A percentile compares a stretch with the other conserved stretches of the same genome.
phyloP scores from a whole-genome alignment of 208 protist species.

The Leptomonas seymouri region DNA sequence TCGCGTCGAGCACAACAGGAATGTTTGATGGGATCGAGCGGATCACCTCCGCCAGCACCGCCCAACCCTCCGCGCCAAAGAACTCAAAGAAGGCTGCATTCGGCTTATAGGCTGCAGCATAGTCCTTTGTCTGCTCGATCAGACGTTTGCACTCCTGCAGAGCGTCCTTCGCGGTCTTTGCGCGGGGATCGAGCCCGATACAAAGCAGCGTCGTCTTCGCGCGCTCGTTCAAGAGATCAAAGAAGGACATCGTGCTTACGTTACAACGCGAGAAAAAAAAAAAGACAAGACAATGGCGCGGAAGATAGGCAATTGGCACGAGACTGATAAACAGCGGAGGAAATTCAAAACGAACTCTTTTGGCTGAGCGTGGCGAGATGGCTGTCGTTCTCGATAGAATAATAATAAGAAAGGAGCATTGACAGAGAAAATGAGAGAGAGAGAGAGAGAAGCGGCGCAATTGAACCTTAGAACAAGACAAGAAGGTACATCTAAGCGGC shows the following conservation, averaged over 20 bases:
- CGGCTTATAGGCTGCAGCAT: constrained; percentile 88
- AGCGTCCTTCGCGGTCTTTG: constrained; percentile 61
- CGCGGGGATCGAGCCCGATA: constrained; percentile 85
- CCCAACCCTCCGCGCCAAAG: constrained; percentile 78
- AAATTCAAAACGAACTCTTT: too few species aligned
- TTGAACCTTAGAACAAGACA: too few species aligned
- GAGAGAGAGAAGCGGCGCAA: too few species aligned
- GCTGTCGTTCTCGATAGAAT: too few species aligned
- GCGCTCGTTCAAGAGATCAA: constrained; percentile 84
- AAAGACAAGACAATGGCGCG: not conserved
- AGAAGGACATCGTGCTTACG: constrained; percentile 59
- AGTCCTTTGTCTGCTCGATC: constrained; percentile 80
- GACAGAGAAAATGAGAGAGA: too few species aligned
- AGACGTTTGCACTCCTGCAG: constrained; percentile 73
- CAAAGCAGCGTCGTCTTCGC: constrained; percentile 83
- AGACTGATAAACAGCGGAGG: too few species aligned
- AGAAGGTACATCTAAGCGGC: too few species aligned
- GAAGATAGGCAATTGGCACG: not conserved
- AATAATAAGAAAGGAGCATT: too few species aligned
- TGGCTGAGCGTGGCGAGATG: too few species aligned
- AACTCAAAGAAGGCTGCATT: constrained; percentile 91
- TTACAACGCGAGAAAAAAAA: too few species aligned
- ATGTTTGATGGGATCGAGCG: constrained; percentile 68
- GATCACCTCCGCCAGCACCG: constrained; percentile 67
- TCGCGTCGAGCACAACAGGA: constrained; percentile 87